These are phyloP conservation scores for Lignosus rhinocerotis DNA, from an alignment of 1,284 basidiomycete species.

Conservation along the genomic window DNA sequence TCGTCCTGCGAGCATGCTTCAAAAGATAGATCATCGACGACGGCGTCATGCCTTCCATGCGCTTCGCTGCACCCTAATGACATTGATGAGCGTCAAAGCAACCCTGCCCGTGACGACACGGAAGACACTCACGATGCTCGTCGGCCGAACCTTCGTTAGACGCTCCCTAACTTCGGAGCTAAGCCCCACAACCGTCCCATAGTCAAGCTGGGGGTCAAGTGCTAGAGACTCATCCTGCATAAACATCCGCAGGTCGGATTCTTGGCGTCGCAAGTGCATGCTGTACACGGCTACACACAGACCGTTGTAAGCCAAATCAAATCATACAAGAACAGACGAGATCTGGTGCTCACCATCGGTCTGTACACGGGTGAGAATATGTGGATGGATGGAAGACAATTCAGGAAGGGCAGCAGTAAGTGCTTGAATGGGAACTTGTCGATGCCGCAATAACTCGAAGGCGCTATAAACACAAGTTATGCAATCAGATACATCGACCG, in stretches of 20 bases:
- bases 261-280: constrained; percentile 66
- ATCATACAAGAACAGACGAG: not conserved
- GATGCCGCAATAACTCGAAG: constrained; percentile 74
- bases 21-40: constrained; percentile 65
- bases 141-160: constrained; percentile 59
- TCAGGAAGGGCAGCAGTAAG: constrained; percentile 56
- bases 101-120: not conserved
- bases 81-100: not conserved
- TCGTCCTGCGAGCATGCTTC: constrained; percentile 55
- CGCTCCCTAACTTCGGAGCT: constrained; percentile 78
- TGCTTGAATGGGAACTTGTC: constrained; percentile 48
- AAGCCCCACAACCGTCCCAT: constrained; percentile 62
- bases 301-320: not conserved
- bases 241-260: constrained; percentile 76
- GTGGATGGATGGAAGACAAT: constrained; percentile 51
- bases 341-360: constrained; percentile 61
- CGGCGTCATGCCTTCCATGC: constrained; percentile 89
- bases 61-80: constrained; percentile 76
- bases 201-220: constrained; percentile 74
- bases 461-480: constrained; percentile 49
- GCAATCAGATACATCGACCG: not conserved
- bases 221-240: constrained; percentile 73
- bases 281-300: constrained; percentile 56
- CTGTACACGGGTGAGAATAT: constrained; percentile 60
- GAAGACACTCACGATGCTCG: constrained; percentile 60